A percentile compares a stretch with the other conserved stretches of the same genome.
Conservation (phyloP, 768 basidiomycete genomes). For the Leucocoprinus birnbaumii region DNA sequence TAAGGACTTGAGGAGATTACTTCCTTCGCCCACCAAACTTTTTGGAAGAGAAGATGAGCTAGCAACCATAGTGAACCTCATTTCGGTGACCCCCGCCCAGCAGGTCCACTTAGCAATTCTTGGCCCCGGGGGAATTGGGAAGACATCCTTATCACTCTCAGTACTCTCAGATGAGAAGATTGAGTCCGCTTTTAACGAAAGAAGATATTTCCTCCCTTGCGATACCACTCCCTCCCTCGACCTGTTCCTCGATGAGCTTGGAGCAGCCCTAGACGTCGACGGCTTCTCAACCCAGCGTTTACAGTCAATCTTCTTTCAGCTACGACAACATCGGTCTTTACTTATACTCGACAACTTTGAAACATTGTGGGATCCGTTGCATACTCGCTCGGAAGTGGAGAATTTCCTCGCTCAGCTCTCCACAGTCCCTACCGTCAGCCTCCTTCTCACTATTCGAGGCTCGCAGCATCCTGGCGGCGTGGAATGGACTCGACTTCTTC, state of each 20-base stretch:
- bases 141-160: slow-evolving; percentile 27
- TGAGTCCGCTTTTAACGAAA: slow-evolving; percentile 14
- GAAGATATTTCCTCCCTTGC: slow-evolving; percentile 26
- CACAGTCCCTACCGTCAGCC: slow-evolving; percentile 16
- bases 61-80: slow-evolving; percentile 14
- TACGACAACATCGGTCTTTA: slow-evolving; percentile 15
- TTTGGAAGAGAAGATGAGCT: slow-evolving; percentile 25
- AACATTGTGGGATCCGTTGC: slow-evolving; percentile 27
- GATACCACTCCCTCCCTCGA: slow-evolving; percentile 23
- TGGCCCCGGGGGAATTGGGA: slow-evolving; percentile 31
- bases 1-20: slow-evolving; percentile 13
- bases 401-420: slow-evolving; percentile 19
- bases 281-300: slow-evolving; percentile 14
- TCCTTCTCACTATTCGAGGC: slow-evolving; percentile 29
- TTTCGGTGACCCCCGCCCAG: neutral
- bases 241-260: slow-evolving; percentile 21
- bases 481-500: slow-evolving; percentile 21
- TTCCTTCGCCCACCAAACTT: slow-evolving; percentile 19
- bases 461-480: slow-evolving; percentile 25
- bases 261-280: slow-evolving; percentile 18
- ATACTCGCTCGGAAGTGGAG: slow-evolving; percentile 22
- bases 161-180: slow-evolving; percentile 22
- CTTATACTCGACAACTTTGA: slow-evolving; percentile 32
- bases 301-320: slow-evolving; percentile 14
- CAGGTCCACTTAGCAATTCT: slow-evolving; percentile 17